phyloP scores from a whole-genome alignment of 768 basidiomycete genomes.

The Terana coerulea region DNA sequence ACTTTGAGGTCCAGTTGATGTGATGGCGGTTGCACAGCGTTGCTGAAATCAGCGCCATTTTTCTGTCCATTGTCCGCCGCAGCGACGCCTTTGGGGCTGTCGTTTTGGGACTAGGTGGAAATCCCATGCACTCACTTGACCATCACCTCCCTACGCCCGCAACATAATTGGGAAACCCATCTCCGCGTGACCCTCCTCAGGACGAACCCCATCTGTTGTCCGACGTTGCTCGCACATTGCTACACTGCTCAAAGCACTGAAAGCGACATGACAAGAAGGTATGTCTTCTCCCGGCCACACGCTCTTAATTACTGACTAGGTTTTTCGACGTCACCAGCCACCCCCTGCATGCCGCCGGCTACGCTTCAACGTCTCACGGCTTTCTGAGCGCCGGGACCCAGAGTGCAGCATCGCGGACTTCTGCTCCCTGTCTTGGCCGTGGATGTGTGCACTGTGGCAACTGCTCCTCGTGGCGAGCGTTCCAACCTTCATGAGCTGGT shows the following conservation, averaged over 20 bases:
- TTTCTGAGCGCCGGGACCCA: no score
- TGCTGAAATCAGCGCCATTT: not conserved
- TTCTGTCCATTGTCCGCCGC: not conserved
- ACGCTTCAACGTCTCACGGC: no score
- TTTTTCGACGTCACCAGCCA: no score
- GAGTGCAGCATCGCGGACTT: no score
- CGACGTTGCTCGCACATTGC: conserved; percentile 3
- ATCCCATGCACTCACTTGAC: not conserved
- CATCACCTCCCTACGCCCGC: conserved; percentile 12
- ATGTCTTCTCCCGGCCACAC: not conserved
- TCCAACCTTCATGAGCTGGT: no score
- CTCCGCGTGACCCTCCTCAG: conserved; percentile 7
- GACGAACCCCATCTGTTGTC: not conserved
- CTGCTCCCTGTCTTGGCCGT: no score
- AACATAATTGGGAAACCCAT: not conserved
- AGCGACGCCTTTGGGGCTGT: not conserved
- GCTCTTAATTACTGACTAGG: no score
- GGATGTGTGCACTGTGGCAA: no score
- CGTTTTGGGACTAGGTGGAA: conserved; percentile 3
- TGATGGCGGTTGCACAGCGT: not conserved
- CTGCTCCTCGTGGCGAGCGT: no score
- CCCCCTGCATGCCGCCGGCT: no score
- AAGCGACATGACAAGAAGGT: not conserved
- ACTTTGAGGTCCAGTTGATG: not conserved
- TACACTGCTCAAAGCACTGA: not conserved